These are phyloP conservation scores for Pestalotiopsis sp. DNA, from an alignment of 2,329 filamentous ascomycete genomes.

Conservation along the genomic window DNA sequence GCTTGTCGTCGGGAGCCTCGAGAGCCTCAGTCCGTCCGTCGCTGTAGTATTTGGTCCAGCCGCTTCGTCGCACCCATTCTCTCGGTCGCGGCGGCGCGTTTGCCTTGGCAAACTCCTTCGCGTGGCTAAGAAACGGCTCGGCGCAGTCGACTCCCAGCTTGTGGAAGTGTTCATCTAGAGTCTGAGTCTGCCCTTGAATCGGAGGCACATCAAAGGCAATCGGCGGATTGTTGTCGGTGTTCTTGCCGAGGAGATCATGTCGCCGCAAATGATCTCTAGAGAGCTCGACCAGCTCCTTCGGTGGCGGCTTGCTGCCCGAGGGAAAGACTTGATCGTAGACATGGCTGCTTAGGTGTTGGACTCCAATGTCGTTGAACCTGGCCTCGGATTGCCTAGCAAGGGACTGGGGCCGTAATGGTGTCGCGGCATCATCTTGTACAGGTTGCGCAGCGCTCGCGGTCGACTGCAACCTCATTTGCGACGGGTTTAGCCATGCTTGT, in stretches of 20 bases:
- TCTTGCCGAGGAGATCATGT: constrained; percentile 90
- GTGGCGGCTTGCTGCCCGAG: constrained; percentile 54
- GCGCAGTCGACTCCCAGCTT: constrained; percentile 84
- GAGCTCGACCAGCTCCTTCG: constrained; percentile 75
- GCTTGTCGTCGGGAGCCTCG: constrained; percentile 75
- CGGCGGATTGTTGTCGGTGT: constrained; percentile 73
- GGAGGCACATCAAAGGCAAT: constrained; percentile 85
- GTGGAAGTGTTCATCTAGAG: constrained; percentile 92
- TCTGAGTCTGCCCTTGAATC: constrained; percentile 74
- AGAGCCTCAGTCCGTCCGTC: constrained; percentile 74
- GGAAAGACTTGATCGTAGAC: constrained; percentile 85
- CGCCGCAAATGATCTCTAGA: constrained; percentile 80
- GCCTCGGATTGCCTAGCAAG: constrained; percentile 54
- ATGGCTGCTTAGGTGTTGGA: constrained; percentile 88
- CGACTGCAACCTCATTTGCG: constrained; percentile 48
- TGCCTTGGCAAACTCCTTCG: constrained; percentile 72
- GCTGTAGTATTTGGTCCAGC: constrained; percentile 90
- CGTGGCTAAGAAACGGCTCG: constrained; percentile 77
- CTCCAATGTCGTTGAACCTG: constrained; percentile 88
- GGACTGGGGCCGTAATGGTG: constrained; percentile 22
- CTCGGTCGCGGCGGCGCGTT: constrained; percentile 61
- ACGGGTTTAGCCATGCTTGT: constrained; percentile 25
- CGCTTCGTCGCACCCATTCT: constrained; percentile 78
- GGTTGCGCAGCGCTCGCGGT: constrained; percentile 29
- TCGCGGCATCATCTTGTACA: constrained; percentile 17